These are phyloP conservation scores for Xerophyta viscosa DNA, from an alignment of 106 monocot genomes.

Conservation along the genomic window DNA sequence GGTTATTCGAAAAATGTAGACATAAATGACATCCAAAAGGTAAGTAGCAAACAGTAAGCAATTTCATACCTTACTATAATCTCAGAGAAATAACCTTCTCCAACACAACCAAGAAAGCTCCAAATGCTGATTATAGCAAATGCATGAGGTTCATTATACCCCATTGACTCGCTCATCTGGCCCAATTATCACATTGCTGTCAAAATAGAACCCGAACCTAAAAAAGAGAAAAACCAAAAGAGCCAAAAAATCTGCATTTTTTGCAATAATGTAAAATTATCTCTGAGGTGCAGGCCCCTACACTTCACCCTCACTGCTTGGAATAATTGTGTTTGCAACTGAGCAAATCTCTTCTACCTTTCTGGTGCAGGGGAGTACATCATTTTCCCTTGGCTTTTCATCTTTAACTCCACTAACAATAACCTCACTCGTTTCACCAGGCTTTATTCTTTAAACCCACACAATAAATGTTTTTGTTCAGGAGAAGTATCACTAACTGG, in stretches of 20 bases:
- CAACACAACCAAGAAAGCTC: constrained; percentile 83
- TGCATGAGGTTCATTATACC: constrained; percentile 54
- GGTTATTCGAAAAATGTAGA: too few relatives aligned
- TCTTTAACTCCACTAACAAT: constrained; percentile 86
- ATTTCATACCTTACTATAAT: constrained; percentile 63
- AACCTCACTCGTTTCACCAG: constrained; percentile 30
- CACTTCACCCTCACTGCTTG: constrained; percentile 90
- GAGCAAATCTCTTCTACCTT: constrained; percentile 67
- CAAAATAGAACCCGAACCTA: constrained; percentile 69
- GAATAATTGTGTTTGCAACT: constrained; percentile 59
- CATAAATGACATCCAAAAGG: too few relatives aligned
- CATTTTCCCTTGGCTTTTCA: constrained; percentile 67
- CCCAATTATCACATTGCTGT: constrained; percentile 82
- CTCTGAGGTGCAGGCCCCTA: constrained; percentile 66
- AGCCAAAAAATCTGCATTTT: constrained; percentile 89
- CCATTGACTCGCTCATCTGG: constrained; percentile 77
- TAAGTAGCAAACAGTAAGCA: too few relatives aligned
- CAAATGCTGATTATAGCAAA: constrained; percentile 87
- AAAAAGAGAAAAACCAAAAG: constrained; percentile 64
- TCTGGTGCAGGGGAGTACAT: constrained; percentile 64
- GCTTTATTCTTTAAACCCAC: constrained; percentile 36
- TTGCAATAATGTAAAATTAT: constrained; percentile 77
- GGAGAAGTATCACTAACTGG: constrained; percentile 26
- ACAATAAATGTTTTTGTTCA: constrained; percentile 32
- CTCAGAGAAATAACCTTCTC: constrained; percentile 82